Base-by-base conservation (phyloP, 2,329 filamentous ascomycete genomes). In the Xylariaceae sp. region DNA sequence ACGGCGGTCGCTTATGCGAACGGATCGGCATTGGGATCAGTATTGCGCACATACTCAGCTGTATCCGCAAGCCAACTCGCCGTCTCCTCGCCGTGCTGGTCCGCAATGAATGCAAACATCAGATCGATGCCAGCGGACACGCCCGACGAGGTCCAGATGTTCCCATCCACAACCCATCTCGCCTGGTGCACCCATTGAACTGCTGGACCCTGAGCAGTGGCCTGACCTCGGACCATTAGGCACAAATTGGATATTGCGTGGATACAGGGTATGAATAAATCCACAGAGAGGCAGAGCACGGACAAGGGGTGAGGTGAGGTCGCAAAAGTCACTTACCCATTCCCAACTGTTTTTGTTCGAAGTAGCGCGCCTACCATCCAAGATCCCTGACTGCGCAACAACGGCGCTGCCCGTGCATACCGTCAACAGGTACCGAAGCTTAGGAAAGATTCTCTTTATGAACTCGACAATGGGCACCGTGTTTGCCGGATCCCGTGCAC, bases 141-240 rank as follows among this genome's bases (percentile, higher is more conserved):
- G n/a, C 87, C 86, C 0, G 83, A 85, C 2, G 81, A 82, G 3
- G 81, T 83, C 85, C 86, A 89, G 6, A 88, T 72, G 53, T 87
- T 85, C 3, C 82, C 85, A 68, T 89, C 85, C 0, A 76, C 72
- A 0, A 87, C 81, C 81, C 84, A 89, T 32, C 87, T 76, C 16
- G 86, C 86, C 23, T 77, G 75, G 0, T 75, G 70, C 21, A 85
- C 76, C 86, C 86, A 90, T 0, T 81, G 68, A 0, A 86, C 82
- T 0, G 76, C 70, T 0, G 78, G 75, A 0, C 81, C 77, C 46
- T 77, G 70, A 1, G 72, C 65, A 2, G 72, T 79, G 11, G 55
- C 65, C 67, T 69, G 35, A 11, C 27, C n/a, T 39, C 9, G n/a
- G 40, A n/a, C 10, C 10, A 33, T 59, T 30, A 57, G 52, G 26